phyloP scores from a whole-genome alignment of 495 filamentous ascomycete species.

The Cladorrhinum samala region DNA sequence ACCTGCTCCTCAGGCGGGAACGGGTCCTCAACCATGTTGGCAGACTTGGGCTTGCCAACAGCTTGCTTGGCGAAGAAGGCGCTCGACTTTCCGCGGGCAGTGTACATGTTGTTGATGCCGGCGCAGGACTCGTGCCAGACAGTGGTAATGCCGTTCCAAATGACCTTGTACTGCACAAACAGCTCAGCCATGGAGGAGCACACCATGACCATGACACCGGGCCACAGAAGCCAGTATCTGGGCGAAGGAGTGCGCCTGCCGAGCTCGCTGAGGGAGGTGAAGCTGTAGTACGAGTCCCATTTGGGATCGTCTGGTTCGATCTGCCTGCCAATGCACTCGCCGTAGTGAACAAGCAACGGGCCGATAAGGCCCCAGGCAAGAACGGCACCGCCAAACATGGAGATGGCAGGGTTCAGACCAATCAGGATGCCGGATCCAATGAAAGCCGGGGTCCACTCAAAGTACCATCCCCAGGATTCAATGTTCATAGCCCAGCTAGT shows the following conservation, averaged over 20 bases:
- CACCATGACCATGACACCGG: slow-evolving; percentile 61
- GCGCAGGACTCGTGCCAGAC: slow-evolving; percentile 41
- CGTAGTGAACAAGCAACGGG: slow-evolving; percentile 53
- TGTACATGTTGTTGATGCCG: slow-evolving; percentile 34
- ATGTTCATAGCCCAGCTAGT: slow-evolving; percentile 50
- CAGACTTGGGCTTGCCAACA: slow-evolving; percentile 19
- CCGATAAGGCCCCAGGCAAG: slow-evolving; percentile 63
- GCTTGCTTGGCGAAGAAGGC: slow-evolving; percentile 43
- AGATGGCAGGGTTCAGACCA: slow-evolving; percentile 58
- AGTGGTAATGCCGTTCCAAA: slow-evolving; percentile 47
- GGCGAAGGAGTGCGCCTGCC: slow-evolving; percentile 46
- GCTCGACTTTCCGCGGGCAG: slow-evolving; percentile 39
- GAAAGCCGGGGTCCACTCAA: slow-evolving; percentile 61
- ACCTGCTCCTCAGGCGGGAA: slow-evolving; percentile 51
- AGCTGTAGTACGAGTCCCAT: slow-evolving; percentile 46
- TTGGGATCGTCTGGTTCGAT: slow-evolving; percentile 36
- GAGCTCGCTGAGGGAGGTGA: slow-evolving; percentile 42
- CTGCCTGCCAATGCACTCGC: slow-evolving; percentile 43
- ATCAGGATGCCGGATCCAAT: slow-evolving; percentile 62
- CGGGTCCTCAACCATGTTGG: slow-evolving; percentile 41
- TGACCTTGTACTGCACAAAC: slow-evolving; percentile 54
- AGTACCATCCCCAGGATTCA: slow-evolving; percentile 61
- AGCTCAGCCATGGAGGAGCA: slow-evolving; percentile 56
- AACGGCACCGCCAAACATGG: slow-evolving; percentile 53
- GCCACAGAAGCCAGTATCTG: slow-evolving; percentile 63